These are phyloP conservation scores for Tricholomella constricta DNA, from an alignment of 768 basidiomycete species.

Conservation along the genomic window DNA sequence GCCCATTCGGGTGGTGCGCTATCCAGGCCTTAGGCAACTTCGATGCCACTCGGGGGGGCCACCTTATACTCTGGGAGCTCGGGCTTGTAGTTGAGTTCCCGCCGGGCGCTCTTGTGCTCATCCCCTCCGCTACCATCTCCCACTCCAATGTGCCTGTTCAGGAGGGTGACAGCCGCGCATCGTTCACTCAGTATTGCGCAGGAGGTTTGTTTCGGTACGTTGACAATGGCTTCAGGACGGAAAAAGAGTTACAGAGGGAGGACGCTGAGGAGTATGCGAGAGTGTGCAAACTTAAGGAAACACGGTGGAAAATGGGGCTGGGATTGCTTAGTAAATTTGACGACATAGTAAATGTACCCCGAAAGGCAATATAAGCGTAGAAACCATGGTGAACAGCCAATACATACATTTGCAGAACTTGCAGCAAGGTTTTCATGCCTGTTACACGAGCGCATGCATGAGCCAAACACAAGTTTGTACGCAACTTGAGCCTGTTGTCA, in stretches of 20 bases:
- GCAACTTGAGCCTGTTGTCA: too few species aligned
- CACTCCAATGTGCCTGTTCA: neutral
- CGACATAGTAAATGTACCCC: neutral
- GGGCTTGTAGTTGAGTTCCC: neutral
- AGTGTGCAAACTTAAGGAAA: neutral
- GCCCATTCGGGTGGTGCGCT: neutral
- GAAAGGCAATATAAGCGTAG: too few species aligned
- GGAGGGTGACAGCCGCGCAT: neutral
- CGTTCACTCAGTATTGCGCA: slow-evolving; percentile 1
- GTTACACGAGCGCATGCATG: too few species aligned
- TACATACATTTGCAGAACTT: too few species aligned
- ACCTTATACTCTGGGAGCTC: neutral
- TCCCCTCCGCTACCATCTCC: neutral
- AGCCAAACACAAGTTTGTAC: too few species aligned
- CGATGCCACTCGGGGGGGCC: neutral
- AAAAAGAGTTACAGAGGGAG: neutral
- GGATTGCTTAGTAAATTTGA: neutral
- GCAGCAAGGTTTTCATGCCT: too few species aligned
- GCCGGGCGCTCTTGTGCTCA: neutral
- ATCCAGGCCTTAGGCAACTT: neutral
- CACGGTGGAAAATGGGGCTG: neutral
- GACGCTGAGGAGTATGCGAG: neutral
- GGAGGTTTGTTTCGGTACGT: slow-evolving; percentile 2
- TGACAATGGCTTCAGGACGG: neutral
- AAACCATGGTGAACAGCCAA: too few species aligned